Evolutionary conservation across 306 rosid genomes (phyloP).

Genomic region (Citrullus amarus): DNA sequence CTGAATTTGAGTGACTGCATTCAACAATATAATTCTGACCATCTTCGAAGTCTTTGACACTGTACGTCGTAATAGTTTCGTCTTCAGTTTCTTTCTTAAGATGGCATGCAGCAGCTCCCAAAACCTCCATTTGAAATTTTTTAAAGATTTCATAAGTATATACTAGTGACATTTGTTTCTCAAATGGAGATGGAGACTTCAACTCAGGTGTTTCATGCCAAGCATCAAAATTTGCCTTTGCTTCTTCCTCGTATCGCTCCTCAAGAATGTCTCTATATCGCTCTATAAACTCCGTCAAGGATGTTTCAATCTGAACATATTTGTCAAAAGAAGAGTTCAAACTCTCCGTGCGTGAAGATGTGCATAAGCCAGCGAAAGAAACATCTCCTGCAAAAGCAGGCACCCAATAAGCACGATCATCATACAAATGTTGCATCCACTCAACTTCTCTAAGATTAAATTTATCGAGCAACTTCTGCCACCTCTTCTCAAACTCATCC

Average conservation of each 20-base stretch:
- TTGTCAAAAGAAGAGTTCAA: conserved; percentile 13
- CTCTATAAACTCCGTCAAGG: conserved; percentile 13
- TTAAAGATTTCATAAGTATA: conserved; percentile 8
- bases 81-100: conserved; percentile 15
- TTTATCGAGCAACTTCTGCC: conserved; percentile 11
- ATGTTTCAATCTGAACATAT: conserved; percentile 13
- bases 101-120: conserved; percentile 18
- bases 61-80: conserved; percentile 5
- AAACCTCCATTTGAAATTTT: conserved; percentile 16
- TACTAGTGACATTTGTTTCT: conserved; percentile 16
- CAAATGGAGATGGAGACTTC: conserved; percentile 20
- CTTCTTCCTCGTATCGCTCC: conserved; percentile 13
- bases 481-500: conserved; percentile 11
- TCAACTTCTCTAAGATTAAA: conserved; percentile 15
- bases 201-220: conserved; percentile 18
- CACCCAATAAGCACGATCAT: conserved; percentile 15
- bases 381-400: conserved; percentile 7
- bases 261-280: conserved; percentile 11
- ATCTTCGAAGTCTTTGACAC: conserved; percentile 16
- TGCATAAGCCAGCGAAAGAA: conserved; percentile 16
- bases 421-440: conserved; percentile 12
- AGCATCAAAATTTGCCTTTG: conserved; percentile 16
- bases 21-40: conserved; percentile 10
- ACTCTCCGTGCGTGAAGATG: conserved; percentile 8
- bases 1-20: conserved; percentile 8